Conservation (phyloP, 805 yeast genomes). For the Pichia nakasei region DNA sequence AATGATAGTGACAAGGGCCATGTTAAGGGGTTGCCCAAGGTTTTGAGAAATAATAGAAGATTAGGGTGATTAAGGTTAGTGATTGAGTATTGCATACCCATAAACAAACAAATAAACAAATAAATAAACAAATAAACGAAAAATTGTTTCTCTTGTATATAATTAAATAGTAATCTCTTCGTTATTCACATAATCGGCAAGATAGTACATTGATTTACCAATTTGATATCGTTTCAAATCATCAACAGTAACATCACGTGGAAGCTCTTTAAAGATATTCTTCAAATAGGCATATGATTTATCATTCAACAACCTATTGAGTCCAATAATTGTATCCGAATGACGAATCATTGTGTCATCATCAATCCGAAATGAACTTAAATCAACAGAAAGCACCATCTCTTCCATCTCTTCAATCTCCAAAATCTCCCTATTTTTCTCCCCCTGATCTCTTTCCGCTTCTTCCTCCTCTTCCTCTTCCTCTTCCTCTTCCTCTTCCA, state of each 20-base stretch:
- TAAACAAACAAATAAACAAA: not conserved
- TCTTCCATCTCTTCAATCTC: not conserved
- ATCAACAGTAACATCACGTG: not conserved
- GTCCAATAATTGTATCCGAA: not conserved
- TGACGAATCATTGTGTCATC: not conserved
- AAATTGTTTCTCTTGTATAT: not conserved
- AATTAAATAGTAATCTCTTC: not conserved
- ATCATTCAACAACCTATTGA: constrained; percentile 5
- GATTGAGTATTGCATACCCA: not conserved
- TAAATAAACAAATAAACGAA: no score
- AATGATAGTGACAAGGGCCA: constrained; percentile 62
- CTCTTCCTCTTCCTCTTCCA: not conserved
- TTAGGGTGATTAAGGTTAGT: constrained; percentile 16
- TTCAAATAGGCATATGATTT: constrained; percentile 38
- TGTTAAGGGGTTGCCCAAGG: constrained; percentile 73
- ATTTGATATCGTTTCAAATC: constrained; percentile 10
- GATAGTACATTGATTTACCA: not conserved
- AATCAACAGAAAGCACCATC: not conserved
- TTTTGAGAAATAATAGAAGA: constrained; percentile 44
- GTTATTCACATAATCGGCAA: constrained; percentile 21
- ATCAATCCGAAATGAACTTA: not conserved
- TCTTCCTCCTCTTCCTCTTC: not conserved
- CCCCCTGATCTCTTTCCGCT: no score
- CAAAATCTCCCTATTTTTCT: not conserved
- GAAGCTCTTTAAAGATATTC: constrained; percentile 16